These are phyloP conservation scores for Ilex aquifolium DNA, from an alignment of 257 asterid genomes.

Conservation along the genomic window DNA sequence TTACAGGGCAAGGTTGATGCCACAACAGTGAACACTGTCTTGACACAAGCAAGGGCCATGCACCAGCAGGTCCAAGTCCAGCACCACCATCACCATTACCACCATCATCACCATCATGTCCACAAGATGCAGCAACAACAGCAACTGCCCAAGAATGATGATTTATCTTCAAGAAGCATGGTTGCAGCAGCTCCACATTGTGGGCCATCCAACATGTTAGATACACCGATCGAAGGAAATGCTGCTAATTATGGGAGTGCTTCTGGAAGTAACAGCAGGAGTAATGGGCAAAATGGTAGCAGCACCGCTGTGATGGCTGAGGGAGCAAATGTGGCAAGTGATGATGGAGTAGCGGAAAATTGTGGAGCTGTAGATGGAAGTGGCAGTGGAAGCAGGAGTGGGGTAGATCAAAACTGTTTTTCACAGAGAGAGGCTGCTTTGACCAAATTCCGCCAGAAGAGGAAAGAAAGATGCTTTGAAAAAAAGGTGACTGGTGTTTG, in stretches of 20 bases:
- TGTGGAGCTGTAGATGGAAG: slow-evolving; percentile 19
- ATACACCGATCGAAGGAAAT: slow-evolving; percentile 25
- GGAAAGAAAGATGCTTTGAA: slow-evolving; percentile 48
- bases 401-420: slow-evolving; percentile 27
- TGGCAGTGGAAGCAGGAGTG: slow-evolving; percentile 27
- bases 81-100: slow-evolving; percentile 47
- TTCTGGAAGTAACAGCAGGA: slow-evolving; percentile 40
- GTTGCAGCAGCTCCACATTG: slow-evolving; percentile 19
- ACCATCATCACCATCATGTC: slow-evolving; percentile 45
- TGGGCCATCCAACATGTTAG: slow-evolving; percentile 18
- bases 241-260: slow-evolving; percentile 45
- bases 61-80: slow-evolving; percentile 38
- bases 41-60: slow-evolving; percentile 18
- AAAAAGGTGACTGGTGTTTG: slow-evolving; percentile 32
- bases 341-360: slow-evolving; percentile 23
- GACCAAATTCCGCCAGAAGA: slow-evolving; percentile 40
- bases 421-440: slow-evolving; percentile 41
- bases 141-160: slow-evolving; percentile 17
- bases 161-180: slow-evolving; percentile 16
- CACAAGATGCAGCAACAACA: slow-evolving; percentile 29
- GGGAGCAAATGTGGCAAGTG: slow-evolving; percentile 26
- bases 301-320: slow-evolving; percentile 32
- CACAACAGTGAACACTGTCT: slow-evolving; percentile 12
- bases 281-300: slow-evolving; percentile 37
- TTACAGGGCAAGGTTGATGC: slow-evolving; percentile 20